Base-by-base conservation (phyloP, 73 alveolate genomes). In the Paramecium sonneborni region DNA sequence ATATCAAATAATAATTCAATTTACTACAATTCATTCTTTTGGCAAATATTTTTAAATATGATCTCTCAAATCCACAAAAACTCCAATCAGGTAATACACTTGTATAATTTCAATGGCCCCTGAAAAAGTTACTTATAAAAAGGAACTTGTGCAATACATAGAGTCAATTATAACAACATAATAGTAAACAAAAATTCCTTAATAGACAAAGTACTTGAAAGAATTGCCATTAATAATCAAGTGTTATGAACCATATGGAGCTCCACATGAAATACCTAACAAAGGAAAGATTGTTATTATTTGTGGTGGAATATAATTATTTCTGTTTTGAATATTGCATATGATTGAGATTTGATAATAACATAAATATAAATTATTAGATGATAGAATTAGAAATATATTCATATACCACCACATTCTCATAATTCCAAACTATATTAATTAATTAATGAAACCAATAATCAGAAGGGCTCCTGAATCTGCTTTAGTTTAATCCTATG, bases 221-320 rank as follows among this genome's bases (percentile, higher is more conserved):
- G 76, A 57, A 57, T 57, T 57, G 6, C 28, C 76, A 6, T 57
- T 57, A 9, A 9, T 57, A 57, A 57, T 57, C 6, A 57, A 57
- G n/a, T 10, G n/a, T 10, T 57, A 57, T 18, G 20, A 57, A 10
- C 76, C 76, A 57, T 57, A 57, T 15, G 76, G 76, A 9, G 28
- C 24, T 14, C n/a, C 76, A 57, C n/a, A 10, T 18, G 76, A 26
- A 57, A 9, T 57, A 57, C 76, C 76, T 10, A 26, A 67, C 21
- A 44, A 38, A 44, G 92, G 92, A 15, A 38, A 84, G 9, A 34
- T 44, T 18, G 38, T 84, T 0, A 44, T 84, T 20, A 84, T 84
- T 26, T 84, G 92, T 46, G 92, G 92, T 1, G 92, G 92, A 4
- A 84, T 82, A 14, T n/a, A n/a, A n/a, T n/a, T n/a, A n/a, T n/a